These are phyloP conservation scores for Physcomitrium patens DNA, from an alignment of 225 moss, liverwort and hornwort genomes.

Conservation along the genomic window DNA sequence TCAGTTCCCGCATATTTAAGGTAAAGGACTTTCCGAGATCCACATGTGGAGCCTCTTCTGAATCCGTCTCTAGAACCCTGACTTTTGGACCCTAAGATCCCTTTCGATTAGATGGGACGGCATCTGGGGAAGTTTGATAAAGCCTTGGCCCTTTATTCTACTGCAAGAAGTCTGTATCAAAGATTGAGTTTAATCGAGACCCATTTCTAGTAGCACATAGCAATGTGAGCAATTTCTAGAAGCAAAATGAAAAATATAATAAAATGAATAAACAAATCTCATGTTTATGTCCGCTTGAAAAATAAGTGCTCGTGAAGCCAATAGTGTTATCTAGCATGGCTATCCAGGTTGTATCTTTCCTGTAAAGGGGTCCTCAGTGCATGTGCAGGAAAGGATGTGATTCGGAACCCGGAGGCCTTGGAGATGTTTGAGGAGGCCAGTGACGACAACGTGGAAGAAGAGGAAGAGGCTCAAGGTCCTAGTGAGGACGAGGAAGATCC, in stretches of 20 bases:
- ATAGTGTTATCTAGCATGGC: background rate
- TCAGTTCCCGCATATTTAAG: no score
- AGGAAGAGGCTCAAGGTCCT: slow-evolving; percentile 21
- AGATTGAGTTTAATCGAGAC: background rate
- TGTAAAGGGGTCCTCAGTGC: background rate
- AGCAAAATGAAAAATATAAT: no score
- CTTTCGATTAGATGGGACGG: background rate
- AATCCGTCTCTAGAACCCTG: background rate
- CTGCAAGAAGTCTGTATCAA: background rate
- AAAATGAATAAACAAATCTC: no score
- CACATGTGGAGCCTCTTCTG: no score
- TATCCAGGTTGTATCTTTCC: background rate
- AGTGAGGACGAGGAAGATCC: slow-evolving; percentile 42
- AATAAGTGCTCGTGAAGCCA: background rate
- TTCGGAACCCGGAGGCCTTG: slow-evolving; percentile 61
- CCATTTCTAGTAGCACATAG: no score
- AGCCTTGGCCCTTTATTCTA: background rate
- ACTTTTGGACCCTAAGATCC: background rate
- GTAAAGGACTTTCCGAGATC: no score
- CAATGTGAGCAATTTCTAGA: no score
- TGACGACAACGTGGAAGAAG: slow-evolving; percentile 38
- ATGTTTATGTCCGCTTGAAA: no score
- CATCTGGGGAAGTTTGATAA: background rate
- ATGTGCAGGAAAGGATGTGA: slow-evolving; percentile 47
- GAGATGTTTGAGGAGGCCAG: slow-evolving; percentile 43